A percentile compares a stretch with the other conserved stretches of the same genome.
These are phyloP conservation scores for Fraxinus pennsylvanica DNA, from an alignment of 257 asterid genomes.

Conservation along the genomic window DNA sequence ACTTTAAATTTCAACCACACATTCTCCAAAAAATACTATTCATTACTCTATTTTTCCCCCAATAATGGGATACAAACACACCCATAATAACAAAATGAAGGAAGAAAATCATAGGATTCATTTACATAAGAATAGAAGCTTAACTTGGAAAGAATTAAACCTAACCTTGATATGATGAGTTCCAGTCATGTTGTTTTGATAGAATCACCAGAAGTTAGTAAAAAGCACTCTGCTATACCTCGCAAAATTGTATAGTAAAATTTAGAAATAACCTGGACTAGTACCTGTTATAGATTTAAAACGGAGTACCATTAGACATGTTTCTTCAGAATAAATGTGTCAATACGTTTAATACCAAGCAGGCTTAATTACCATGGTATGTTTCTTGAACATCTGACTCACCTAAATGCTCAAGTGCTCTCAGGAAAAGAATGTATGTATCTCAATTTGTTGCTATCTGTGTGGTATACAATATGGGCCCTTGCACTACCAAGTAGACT, in stretches of 20 bases:
- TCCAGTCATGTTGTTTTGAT: constrained; percentile 18
- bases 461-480: constrained; percentile 2
- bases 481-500: constrained; percentile 12
- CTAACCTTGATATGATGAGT: constrained; percentile 22
- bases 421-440: neutral
- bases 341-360: neutral
- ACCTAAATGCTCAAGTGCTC: neutral
- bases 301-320: neutral
- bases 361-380: neutral
- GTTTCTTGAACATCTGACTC: neutral
- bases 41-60: too few species aligned
- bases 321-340: neutral
- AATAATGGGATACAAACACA: too few species aligned
- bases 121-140: neutral
- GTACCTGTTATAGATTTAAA: neutral
- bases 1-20: too few species aligned
- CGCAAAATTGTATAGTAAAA: neutral
- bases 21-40: too few species aligned
- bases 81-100: neutral
- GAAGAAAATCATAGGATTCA: neutral
- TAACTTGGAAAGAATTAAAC: neutral
- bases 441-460: constrained; percentile 1
- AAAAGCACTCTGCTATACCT: constrained; percentile 11
- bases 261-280: neutral
- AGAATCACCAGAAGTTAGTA: constrained; percentile 36